These are phyloP conservation scores for Geotrichum fermentans DNA, from an alignment of 1,139 yeast genomes.

Conservation along the genomic window DNA sequence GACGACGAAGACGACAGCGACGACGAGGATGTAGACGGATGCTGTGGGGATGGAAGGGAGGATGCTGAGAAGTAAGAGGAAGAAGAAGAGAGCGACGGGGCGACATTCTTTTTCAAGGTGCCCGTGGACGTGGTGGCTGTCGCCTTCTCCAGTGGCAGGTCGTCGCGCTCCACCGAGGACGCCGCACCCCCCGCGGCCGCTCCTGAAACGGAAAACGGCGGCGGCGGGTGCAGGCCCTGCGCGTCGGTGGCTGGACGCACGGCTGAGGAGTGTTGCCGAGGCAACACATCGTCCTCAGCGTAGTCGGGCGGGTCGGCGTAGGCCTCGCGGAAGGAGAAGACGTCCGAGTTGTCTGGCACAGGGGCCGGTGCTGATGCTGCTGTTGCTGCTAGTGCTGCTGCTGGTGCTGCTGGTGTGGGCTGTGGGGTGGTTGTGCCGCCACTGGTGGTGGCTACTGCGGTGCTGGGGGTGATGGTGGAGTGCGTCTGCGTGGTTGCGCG, in stretches of 20 bases:
- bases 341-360: not conserved
- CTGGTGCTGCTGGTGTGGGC: not conserved
- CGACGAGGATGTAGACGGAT: not conserved
- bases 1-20: not conserved
- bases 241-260: not conserved
- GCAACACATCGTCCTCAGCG: not conserved
- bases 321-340: not conserved
- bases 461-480: not conserved
- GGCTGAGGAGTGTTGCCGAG: not conserved
- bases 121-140: no score
- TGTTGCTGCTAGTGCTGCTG: not conserved
- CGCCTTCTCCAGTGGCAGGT: not conserved
- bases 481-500: not conserved
- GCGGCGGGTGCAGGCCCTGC: not conserved
- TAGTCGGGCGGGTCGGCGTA: constrained; percentile 1
- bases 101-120: no score
- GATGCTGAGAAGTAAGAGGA: not conserved
- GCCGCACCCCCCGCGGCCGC: no score
- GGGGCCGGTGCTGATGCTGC: no score
- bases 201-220: not conserved
- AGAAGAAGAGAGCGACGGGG: constrained; percentile 6
- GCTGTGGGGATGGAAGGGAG: constrained; percentile 2
- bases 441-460: not conserved
- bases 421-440: no score
- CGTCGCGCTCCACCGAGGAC: not conserved